Evolutionary conservation across 2,329 filamentous ascomycete genomes (phyloP).

Genomic region (Fusarium liriodendri): DNA sequence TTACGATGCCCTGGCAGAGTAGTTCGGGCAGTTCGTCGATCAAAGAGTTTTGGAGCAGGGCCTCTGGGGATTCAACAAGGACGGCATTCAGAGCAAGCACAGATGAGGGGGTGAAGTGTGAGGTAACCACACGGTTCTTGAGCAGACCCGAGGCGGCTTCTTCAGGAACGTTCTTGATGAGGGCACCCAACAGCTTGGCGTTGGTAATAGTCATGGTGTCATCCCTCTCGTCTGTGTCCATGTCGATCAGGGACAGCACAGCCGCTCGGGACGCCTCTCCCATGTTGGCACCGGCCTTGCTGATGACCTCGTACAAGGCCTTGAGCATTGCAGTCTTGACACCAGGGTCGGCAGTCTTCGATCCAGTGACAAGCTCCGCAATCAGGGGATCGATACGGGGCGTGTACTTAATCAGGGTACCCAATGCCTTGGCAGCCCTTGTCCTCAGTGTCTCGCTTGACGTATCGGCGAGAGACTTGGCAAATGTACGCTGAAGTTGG

Average conservation of each 20-base stretch:
- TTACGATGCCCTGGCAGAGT: slow-evolving; percentile 82
- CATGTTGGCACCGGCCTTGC: slow-evolving; percentile 95
- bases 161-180: slow-evolving; percentile 85
- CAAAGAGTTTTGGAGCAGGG: slow-evolving; percentile 73
- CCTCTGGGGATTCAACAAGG: slow-evolving; percentile 80
- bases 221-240: slow-evolving; percentile 80
- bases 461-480: slow-evolving; percentile 92
- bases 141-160: slow-evolving; percentile 71
- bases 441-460: slow-evolving; percentile 89
- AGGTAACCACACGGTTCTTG: slow-evolving; percentile 82
- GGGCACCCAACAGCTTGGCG: slow-evolving; percentile 86
- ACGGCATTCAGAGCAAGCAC: slow-evolving; percentile 90
- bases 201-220: slow-evolving; percentile 88
- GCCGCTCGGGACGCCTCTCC: slow-evolving; percentile 86
- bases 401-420: slow-evolving; percentile 94
- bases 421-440: slow-evolving; percentile 91
- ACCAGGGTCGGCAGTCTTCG: slow-evolving; percentile 85
- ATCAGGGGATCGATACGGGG: slow-evolving; percentile 96
- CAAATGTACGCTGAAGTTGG: slow-evolving; percentile 95
- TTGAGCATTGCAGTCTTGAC: slow-evolving; percentile 97
- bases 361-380: slow-evolving; percentile 91
- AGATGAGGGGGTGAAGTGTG: slow-evolving; percentile 80
- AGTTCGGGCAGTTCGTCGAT: slow-evolving; percentile 80
- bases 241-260: slow-evolving; percentile 90
- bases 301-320: slow-evolving; percentile 94